Evolutionary conservation across 495 filamentous ascomycete species (phyloP).

Genomic region (Platismatia glauca): DNA sequence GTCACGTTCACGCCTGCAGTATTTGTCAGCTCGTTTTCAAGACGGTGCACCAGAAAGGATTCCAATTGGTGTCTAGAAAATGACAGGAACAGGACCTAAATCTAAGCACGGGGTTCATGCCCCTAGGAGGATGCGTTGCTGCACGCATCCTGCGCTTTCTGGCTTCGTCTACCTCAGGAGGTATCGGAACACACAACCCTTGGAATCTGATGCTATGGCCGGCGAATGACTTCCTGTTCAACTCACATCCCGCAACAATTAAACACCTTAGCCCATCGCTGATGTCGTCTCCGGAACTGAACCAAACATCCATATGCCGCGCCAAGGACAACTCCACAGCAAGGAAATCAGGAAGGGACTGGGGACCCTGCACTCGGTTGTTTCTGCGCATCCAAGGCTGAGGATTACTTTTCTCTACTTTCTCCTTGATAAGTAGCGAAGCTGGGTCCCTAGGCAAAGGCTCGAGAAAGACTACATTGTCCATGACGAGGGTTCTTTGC

Average conservation of each 20-base stretch:
- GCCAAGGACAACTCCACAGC: neutral
- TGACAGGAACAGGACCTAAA: neutral
- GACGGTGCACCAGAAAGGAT: neutral
- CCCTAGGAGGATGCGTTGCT: neutral
- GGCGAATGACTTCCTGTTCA: neutral
- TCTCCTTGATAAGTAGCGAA: no score
- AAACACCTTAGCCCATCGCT: neutral
- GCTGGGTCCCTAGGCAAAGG: neutral
- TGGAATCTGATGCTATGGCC: neutral
- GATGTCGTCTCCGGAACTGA: neutral
- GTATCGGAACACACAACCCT: neutral
- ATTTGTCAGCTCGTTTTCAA: neutral
- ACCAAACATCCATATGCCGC: neutral
- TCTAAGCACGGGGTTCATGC: neutral
- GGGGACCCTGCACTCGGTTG: no score
- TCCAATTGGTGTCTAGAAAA: neutral
- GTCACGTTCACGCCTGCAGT: neutral
- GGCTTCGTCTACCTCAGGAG: neutral
- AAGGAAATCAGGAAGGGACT: neutral
- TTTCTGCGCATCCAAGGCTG: no score
- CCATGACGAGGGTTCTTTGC: neutral
- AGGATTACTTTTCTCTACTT: neutral
- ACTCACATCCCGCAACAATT: neutral
- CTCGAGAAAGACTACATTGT: neutral
- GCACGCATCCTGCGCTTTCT: neutral